Evolutionary conservation across 1,139 yeast species (phyloP).

Genomic region (Maudiozyma humilis): DNA sequence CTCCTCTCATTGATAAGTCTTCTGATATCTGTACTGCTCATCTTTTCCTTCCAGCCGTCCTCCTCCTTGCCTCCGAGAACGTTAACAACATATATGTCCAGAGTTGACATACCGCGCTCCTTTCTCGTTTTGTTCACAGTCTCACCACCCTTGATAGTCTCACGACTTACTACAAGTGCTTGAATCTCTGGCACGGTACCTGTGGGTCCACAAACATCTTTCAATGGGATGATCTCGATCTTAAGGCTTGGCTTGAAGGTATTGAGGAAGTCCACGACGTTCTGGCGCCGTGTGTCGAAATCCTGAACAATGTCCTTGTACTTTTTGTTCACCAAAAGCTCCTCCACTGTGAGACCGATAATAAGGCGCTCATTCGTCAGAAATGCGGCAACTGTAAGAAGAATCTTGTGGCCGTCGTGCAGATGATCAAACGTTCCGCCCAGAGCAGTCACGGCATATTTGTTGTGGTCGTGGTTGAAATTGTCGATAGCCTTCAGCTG

Average conservation of each 20-base stretch:
- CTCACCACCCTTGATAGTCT: constrained; percentile 68
- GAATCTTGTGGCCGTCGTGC: constrained; percentile 89
- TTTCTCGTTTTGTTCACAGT: constrained; percentile 57
- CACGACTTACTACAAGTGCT: constrained; percentile 72
- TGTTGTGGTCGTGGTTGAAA: constrained; percentile 15
- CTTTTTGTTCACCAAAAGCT: constrained; percentile 64
- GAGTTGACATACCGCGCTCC: constrained; percentile 45
- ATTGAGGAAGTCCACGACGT: constrained; percentile 43
- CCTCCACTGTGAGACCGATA: constrained; percentile 80
- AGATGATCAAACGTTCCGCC: constrained; percentile 98
- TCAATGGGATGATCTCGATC: constrained; percentile 49
- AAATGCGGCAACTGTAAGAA: constrained; percentile 66
- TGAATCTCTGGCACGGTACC: constrained; percentile 69
- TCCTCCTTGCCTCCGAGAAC: constrained; percentile 58
- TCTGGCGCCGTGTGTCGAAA: constrained; percentile 42
- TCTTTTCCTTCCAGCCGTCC: constrained; percentile 60
- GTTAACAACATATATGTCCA: constrained; percentile 54
- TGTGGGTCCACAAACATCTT: constrained; percentile 93
- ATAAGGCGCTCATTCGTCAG: constrained; percentile 49
- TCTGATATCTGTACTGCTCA: constrained; percentile 65
- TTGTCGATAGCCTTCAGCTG: not conserved
- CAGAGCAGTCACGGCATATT: constrained; percentile 45
- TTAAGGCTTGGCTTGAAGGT: constrained; percentile 39
- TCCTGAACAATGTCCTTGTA: constrained; percentile 58
- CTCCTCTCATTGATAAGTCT: constrained; percentile 8